Base-by-base conservation (phyloP, 106 monocot species). In the Dioscorea alata region DNA sequence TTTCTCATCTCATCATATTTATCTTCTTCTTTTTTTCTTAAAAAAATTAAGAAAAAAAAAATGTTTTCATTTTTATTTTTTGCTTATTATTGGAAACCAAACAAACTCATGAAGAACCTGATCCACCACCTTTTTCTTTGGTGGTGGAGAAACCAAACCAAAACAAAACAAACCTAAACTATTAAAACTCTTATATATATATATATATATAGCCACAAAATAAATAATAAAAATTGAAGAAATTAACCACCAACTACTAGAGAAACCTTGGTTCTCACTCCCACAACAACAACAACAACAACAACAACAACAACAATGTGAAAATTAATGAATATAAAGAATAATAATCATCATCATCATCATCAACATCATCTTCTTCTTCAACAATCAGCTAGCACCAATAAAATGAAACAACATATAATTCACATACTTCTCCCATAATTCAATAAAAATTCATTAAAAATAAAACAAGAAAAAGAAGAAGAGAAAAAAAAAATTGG, bases 91-190 rank as follows among this genome's bases (percentile, higher is more conserved):
- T 70, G 58, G 48, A 70, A 59, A 14, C 6, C 32, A 42, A 23
- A 22, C 51, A 59, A 35, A 59, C 35, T 35, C 22, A 49, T 59
- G 42, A 61, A 54, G 71, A 75, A 75, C 80, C 80, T 74, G 68
- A 81, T 81, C 68, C 81, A 60, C 32, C 4, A 59, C 66, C 67
- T 28, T 69, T 69, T 42, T 79, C 35, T 61, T 72, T 76, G 71
- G 75, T 76, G 79, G 75, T 64, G 74, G 75, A 72, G 71, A 78
- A 66, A 67, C 66, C 74, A 67, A 53, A 50, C 54, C 4, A 10
- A 49, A 25, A 61, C 50, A 78, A 66, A 67, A 61, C 74, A 67
- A 53, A 50, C 54, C 4, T 15, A 49, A 25, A 61, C 50, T 25
- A 49, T 33, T 28, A 23, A 5, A 22, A 20, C 60, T 14, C 35